These are phyloP conservation scores for Aspergillus sclerotialis DNA, from an alignment of 2,329 filamentous ascomycete species.

Conservation along the genomic window DNA sequence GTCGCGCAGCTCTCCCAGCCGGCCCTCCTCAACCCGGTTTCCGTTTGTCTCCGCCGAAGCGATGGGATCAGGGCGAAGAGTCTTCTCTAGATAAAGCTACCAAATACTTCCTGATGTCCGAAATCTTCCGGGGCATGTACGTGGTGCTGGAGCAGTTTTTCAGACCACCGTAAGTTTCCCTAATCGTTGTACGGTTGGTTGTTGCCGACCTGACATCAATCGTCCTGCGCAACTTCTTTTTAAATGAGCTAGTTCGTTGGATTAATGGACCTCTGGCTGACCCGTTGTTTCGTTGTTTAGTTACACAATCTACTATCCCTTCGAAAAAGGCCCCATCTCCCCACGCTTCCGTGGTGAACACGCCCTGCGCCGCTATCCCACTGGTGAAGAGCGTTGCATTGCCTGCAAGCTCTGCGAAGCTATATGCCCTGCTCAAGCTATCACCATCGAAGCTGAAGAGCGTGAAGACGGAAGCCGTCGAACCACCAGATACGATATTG, in stretches of 20 bases:
- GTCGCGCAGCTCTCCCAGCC: conserved; percentile 56
- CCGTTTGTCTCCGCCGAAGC: conserved; percentile 63
- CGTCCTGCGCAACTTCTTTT: too few relatives aligned
- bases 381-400: conserved; percentile 97
- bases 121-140: conserved; percentile 98
- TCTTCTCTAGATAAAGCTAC: conserved; percentile 73
- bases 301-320: conserved; percentile 98
- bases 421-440: conserved; percentile 94
- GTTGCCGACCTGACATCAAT: too few relatives aligned
- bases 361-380: conserved; percentile 90
- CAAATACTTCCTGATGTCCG: conserved; percentile 90
- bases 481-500: conserved; percentile 96
- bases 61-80: conserved; percentile 77
- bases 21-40: conserved; percentile 76
- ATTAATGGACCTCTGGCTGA: conserved; percentile 4
- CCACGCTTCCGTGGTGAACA: conserved; percentile 98
- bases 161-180: conserved; percentile 76
- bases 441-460: conserved; percentile 98
- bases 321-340: conserved; percentile 97
- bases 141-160: conserved; percentile 97
- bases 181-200: conserved; percentile 4
- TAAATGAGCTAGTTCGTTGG: too few relatives aligned
- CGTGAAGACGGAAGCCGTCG: conserved; percentile 90
- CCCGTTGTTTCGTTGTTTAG: conserved; percentile 43
- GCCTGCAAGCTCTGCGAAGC: conserved; percentile 99